phyloP scores from a whole-genome alignment of 2,329 filamentous ascomycete genomes.

The Diplocarpon mali region DNA sequence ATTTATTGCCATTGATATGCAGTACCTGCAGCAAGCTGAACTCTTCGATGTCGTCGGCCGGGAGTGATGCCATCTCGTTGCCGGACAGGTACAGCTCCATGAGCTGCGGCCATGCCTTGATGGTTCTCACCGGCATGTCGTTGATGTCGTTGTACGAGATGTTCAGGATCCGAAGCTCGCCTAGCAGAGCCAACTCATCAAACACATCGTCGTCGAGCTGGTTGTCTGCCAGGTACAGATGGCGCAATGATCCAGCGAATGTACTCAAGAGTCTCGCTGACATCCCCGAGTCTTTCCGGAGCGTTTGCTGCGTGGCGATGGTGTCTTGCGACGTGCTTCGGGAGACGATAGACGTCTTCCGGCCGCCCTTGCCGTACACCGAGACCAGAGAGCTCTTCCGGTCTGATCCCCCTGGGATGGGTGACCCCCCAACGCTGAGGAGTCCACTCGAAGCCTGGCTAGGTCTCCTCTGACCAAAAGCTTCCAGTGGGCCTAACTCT shows the following conservation, averaged over 20 bases:
- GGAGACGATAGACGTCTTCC: constrained; percentile 76
- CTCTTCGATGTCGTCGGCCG: constrained; percentile 89
- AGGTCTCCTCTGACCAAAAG: constrained; percentile 56
- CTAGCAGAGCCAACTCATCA: constrained; percentile 73
- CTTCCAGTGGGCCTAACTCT: constrained; percentile 58
- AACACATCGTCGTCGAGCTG: constrained; percentile 91
- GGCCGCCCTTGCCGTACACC: constrained; percentile 63
- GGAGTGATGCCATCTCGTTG: constrained; percentile 83
- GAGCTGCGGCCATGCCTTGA: constrained; percentile 82
- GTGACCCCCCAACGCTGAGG: constrained; percentile 65
- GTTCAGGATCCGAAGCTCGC: constrained; percentile 80
- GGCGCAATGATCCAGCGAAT: constrained; percentile 74
- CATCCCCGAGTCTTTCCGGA: constrained; percentile 80
- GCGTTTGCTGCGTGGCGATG: constrained; percentile 31
- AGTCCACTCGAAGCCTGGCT: constrained; percentile 74
- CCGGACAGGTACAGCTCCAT: constrained; percentile 90
- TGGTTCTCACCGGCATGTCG: constrained; percentile 79
- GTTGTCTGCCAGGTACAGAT: constrained; percentile 87
- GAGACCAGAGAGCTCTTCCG: constrained; percentile 82
- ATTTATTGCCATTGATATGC: constrained; percentile 96
- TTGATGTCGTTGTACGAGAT: constrained; percentile 90
- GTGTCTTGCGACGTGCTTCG: constrained; percentile 45
- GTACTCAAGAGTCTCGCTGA: constrained; percentile 73
- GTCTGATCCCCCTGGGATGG: constrained; percentile 45
- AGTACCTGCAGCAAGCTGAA: constrained; percentile 77